These are phyloP conservation scores for Claviceps spartinae DNA, from an alignment of 2,329 filamentous ascomycete species.

Conservation along the genomic window DNA sequence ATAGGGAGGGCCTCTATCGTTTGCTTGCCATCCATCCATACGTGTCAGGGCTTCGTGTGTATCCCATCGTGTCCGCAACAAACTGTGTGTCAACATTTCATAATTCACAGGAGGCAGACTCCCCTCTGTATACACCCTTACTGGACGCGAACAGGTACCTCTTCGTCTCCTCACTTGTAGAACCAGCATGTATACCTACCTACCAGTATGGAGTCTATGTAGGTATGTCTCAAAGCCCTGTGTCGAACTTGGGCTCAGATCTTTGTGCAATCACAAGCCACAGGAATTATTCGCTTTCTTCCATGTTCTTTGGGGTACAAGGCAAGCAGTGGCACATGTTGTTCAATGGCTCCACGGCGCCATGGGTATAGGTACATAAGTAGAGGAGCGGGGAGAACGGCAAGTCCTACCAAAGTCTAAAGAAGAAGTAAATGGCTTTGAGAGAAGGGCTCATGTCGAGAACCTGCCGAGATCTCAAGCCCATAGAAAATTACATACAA, in stretches of 20 bases:
- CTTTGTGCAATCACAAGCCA: not conserved
- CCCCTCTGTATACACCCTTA: too few relatives aligned
- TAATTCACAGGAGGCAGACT: too few relatives aligned
- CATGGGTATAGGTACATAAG: not conserved
- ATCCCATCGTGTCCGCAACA: too few relatives aligned
- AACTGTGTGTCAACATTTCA: too few relatives aligned
- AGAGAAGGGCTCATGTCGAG: too few relatives aligned
- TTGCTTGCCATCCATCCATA: not conserved
- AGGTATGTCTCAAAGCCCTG: not conserved
- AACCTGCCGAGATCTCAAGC: too few relatives aligned
- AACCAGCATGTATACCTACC: not conserved
- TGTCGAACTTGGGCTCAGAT: not conserved
- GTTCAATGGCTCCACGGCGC: not conserved
- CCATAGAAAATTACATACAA: too few relatives aligned
- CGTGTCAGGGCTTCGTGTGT: not conserved
- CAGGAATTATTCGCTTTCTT: not conserved
- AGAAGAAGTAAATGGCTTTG: not conserved
- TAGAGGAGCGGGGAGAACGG: not conserved
- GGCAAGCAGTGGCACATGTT: not conserved
- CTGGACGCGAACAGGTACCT: not conserved
- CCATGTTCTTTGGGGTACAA: not conserved
- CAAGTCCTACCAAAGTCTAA: not conserved
- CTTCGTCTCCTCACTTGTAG: not conserved
- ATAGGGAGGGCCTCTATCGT: too few relatives aligned
- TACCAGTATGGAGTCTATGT: not conserved